Percentiles rank a stretch among this genome's conserved stretches.
phyloP scores from a whole-genome alignment of 2,329 filamentous ascomycete species.

The Colletotrichum tofieldiae region DNA sequence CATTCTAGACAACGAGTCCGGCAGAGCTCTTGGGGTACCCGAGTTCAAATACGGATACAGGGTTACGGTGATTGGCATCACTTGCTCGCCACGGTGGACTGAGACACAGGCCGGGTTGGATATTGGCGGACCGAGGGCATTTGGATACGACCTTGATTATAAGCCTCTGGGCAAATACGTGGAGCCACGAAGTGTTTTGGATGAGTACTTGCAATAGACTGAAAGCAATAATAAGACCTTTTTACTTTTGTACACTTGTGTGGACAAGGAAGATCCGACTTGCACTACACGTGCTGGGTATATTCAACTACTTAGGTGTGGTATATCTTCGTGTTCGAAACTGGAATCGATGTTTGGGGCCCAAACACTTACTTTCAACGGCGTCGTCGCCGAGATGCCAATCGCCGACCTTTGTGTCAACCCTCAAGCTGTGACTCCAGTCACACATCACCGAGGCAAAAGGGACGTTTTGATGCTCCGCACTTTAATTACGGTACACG shows the following conservation, averaged over 20 bases:
- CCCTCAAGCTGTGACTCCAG: no score
- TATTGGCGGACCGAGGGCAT: slow-evolving; percentile 60
- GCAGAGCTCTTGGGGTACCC: slow-evolving; percentile 69
- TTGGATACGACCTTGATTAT: slow-evolving; percentile 61
- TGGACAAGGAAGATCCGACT: neutral
- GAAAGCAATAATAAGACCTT: fast-evolving
- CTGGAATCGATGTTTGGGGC: no score
- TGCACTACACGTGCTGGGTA: no score
- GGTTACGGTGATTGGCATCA: slow-evolving; percentile 68
- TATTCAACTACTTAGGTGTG: no score
- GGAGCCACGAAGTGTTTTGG: slow-evolving; percentile 68
- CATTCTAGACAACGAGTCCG: slow-evolving; percentile 70
- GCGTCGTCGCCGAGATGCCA: no score
- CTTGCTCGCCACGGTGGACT: slow-evolving; percentile 69
- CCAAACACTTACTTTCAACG: no score
- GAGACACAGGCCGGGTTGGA: slow-evolving; percentile 63
- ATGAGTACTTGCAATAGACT: slow-evolving; percentile 44
- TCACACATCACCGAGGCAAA: no score
- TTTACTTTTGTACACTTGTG: neutral
- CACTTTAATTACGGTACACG: no score
- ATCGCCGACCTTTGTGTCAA: no score
- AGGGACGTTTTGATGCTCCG: no score
- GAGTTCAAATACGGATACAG: slow-evolving; percentile 70
- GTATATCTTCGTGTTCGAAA: no score
- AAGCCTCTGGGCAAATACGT: slow-evolving; percentile 66